Percentiles rank a stretch among this genome's conserved stretches.
These are phyloP conservation scores for Lanmaoa rubissima DNA, from an alignment of 768 basidiomycete genomes.

Conservation along the genomic window DNA sequence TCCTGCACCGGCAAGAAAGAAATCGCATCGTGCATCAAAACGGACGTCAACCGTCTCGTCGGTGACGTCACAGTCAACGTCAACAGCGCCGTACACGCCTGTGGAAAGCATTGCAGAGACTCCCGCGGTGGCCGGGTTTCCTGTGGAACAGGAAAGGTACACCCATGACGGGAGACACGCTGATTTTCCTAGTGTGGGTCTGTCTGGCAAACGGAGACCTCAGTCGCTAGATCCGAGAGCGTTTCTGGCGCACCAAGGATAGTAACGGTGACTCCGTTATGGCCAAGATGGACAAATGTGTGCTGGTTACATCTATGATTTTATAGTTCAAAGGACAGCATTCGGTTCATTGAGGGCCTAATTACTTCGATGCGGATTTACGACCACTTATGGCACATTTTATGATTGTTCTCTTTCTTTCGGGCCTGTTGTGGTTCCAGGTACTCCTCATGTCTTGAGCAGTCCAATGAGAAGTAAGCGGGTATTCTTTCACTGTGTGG, in stretches of 20 bases:
- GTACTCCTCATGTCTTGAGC: background rate
- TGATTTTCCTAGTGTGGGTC: slow-evolving; percentile 40
- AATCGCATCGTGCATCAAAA: slow-evolving; percentile 25
- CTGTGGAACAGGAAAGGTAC: slow-evolving; percentile 32
- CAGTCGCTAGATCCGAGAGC: slow-evolving; percentile 39
- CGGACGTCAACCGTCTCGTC: slow-evolving; percentile 38
- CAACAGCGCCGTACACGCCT: slow-evolving; percentile 40
- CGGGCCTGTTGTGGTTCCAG: background rate
- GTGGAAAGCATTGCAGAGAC: slow-evolving; percentile 34
- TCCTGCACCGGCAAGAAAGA: slow-evolving; percentile 16
- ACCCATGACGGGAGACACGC: slow-evolving; percentile 24
- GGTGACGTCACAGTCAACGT: slow-evolving; percentile 46
- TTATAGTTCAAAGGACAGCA: background rate
- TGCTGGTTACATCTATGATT: background rate
- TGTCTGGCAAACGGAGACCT: slow-evolving; percentile 31
- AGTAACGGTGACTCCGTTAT: background rate
- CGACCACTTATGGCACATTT: background rate
- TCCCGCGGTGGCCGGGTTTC: slow-evolving; percentile 20
- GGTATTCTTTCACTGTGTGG: background rate
- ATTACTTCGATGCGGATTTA: background rate
- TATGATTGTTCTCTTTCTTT: background rate
- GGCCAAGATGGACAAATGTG: background rate
- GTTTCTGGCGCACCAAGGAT: slow-evolving; percentile 36
- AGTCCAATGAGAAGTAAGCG: background rate
- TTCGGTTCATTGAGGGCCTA: background rate